Base-by-base conservation (phyloP, 164 flowering plant genomes). In the Sedum album region DNA sequence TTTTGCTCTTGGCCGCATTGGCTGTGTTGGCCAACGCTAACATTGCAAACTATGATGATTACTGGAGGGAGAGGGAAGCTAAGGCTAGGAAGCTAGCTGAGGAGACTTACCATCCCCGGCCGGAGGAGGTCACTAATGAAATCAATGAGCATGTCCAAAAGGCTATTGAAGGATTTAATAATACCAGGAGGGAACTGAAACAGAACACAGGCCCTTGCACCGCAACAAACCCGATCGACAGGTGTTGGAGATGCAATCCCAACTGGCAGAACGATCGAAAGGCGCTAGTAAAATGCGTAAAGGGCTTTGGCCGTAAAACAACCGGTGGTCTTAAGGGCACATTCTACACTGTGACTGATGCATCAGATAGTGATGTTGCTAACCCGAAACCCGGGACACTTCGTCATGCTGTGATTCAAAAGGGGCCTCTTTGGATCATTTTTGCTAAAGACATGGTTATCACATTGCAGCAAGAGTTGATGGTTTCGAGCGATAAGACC, bases 311-410 rank as follows among this genome's bases (percentile, higher is more conserved):
- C n/a, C 65, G 65, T 13, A 17, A 28, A 17, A 33, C 36, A 26
- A 61, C 65, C 0, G 65, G 65, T n/a, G 65, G 65, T 15, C 14
- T 26, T 30, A 6, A 9, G 23, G 65, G 65, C 31, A 25, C 20
- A 28, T 31, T 48, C 72, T 83, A 85, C 65, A 69, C 80, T 4
- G 87, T 85, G 8, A 80, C 81, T 0, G 82, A 81, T 33, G 20
- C 73, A 0, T 74, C 82, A 0, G 89, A 85, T 68, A 28, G 75
- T 60, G 60, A 80, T 55, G 26, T 80, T 15, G 14, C 63, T 28
- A 60, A 80, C 65, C 87, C 89, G 0, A 76, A 68, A 36, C 81
- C 80, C 1, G 89, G 89, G 11, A 85, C 89, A 9, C 78, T 85
- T 0, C 74, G 89, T 0, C 75, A 79, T 18, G 89, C 79, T 0